Percentiles rank a stretch among this genome's conserved stretches.
These are phyloP conservation scores for Heteromeles arbutifolia DNA, from an alignment of 306 rosid genomes.

Conservation along the genomic window DNA sequence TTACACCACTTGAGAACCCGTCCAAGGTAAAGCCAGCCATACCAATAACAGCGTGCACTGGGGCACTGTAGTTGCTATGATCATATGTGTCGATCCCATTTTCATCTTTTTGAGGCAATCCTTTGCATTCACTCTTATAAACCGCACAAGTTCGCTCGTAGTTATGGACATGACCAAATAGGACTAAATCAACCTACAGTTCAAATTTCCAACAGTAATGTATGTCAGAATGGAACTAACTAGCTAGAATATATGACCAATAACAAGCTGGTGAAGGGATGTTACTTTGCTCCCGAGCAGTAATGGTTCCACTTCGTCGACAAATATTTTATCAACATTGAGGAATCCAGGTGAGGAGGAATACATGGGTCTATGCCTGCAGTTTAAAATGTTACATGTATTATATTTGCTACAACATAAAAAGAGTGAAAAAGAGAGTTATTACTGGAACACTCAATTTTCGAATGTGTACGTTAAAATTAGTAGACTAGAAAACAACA, in stretches of 20 bases:
- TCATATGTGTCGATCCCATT: conserved; percentile 63
- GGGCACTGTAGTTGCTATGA: conserved; percentile 60
- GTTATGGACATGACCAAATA: conserved; percentile 80
- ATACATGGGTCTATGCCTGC: conserved; percentile 94
- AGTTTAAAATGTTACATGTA: not conserved
- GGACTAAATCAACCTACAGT: conserved; percentile 64
- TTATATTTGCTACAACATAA: not conserved
- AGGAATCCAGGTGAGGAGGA: conserved; percentile 20
- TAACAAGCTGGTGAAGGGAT: not conserved
- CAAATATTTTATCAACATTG: conserved; percentile 22
- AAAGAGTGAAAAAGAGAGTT: not conserved
- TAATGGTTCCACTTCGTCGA: conserved; percentile 56
- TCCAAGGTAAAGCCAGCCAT: conserved; percentile 84
- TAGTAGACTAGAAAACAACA: no score
- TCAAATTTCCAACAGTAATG: conserved; percentile 1
- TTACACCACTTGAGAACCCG: conserved; percentile 37
- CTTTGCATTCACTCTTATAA: conserved; percentile 37
- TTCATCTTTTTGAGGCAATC: conserved; percentile 51
- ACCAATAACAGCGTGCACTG: conserved; percentile 76
- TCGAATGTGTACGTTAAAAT: no score
- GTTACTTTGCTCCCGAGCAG: conserved; percentile 49
- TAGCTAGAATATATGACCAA: no score
- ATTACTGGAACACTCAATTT: no score
- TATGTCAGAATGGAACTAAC: not conserved
- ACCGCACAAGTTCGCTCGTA: conserved; percentile 81